Base-by-base conservation (phyloP, 78 protist species). In the Speleostelium caveatum region DNA sequence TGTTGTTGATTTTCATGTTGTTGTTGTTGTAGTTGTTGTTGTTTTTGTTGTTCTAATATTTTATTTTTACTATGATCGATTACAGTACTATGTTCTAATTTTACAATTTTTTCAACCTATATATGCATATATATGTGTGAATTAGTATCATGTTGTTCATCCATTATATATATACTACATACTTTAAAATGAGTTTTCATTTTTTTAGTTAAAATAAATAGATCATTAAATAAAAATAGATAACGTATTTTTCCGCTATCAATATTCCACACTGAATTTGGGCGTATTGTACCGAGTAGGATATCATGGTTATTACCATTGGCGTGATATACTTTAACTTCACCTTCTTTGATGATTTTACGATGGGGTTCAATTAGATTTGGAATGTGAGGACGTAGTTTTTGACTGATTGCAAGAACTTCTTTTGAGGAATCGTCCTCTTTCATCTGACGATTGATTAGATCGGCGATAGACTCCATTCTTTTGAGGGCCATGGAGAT, bases 361-460 rank as follows among this genome's bases (percentile, higher is more conserved):
- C 93, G 74, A 45, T 72, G 85, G 1, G 93, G 93, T 26, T 87
- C 86, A 16, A 87, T 45, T 21, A 87, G 63, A 26, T 35, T 35
- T 10, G n/a, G 41, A 14, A 79, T 58, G 22, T 69, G 73, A 6
- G 93, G 79, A 45, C 38, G 42, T 30, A 87, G 63, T 39, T 87
- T 87, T 22, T 87, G 33, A 32, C 36, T 49, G 42, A 87, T 71
- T 2, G 38, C 49, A 21, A 87, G 32, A 28, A 79, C 63, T 24
- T 51, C 88, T 24, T 71, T 66, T 0, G 61, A 28, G 56, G 26
- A 32, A 8, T 79, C 88, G 0, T 79, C 88, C 16, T 79, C 88
- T 22, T 55, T 65, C 88, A 79, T 79, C 58, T 79, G 88, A 28
- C 68, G 19, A 55, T 87, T 87, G 65, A 87, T 87, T 2, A 75